Conservation (phyloP, 2,329 filamentous ascomycete genomes). For the Exophiala dermatitidis region DNA sequence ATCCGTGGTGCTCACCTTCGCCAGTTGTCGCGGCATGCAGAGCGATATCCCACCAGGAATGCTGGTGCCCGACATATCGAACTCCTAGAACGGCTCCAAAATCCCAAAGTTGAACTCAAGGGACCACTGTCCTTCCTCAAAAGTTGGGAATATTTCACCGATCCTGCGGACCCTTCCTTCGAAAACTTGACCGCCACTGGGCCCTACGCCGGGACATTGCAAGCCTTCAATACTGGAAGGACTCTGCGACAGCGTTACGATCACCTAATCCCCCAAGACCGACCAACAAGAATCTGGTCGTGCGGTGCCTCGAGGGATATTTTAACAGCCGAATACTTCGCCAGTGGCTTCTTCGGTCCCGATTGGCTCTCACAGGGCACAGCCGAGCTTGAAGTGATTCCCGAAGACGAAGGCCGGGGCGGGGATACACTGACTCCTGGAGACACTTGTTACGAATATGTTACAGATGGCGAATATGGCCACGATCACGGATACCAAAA, state of each 20-base stretch:
- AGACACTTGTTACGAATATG: slow-evolving; percentile 37
- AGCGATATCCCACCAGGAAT: slow-evolving; percentile 49
- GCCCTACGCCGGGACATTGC: slow-evolving; percentile 49
- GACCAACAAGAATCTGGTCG: slow-evolving; percentile 46
- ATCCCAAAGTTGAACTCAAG: slow-evolving; percentile 36
- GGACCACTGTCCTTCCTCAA: slow-evolving; percentile 51
- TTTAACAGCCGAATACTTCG: slow-evolving; percentile 51
- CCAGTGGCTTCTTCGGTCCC: slow-evolving; percentile 48
- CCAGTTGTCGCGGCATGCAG: slow-evolving; percentile 52
- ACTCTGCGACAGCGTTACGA: slow-evolving; percentile 48
- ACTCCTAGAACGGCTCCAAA: slow-evolving; percentile 43
- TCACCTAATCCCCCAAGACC: slow-evolving; percentile 37
- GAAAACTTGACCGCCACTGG: slow-evolving; percentile 51
- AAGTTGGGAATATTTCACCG: slow-evolving; percentile 49
- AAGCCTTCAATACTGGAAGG: slow-evolving; percentile 49
- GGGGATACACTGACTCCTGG: slow-evolving; percentile 53
- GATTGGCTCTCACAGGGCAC: slow-evolving; percentile 35
- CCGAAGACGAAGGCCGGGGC: slow-evolving; percentile 45
- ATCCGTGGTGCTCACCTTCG: not conserved
- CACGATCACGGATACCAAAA: slow-evolving; percentile 46
- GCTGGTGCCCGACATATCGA: slow-evolving; percentile 43
- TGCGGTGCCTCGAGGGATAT: slow-evolving; percentile 49
- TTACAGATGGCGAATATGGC: slow-evolving; percentile 36
- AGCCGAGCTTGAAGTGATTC: slow-evolving; percentile 46
- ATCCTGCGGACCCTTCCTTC: slow-evolving; percentile 37